A percentile compares a stretch with the other conserved stretches of the same genome.
phyloP scores from a whole-genome alignment of 441 rosid genomes.

The Mallotus repandus region DNA sequence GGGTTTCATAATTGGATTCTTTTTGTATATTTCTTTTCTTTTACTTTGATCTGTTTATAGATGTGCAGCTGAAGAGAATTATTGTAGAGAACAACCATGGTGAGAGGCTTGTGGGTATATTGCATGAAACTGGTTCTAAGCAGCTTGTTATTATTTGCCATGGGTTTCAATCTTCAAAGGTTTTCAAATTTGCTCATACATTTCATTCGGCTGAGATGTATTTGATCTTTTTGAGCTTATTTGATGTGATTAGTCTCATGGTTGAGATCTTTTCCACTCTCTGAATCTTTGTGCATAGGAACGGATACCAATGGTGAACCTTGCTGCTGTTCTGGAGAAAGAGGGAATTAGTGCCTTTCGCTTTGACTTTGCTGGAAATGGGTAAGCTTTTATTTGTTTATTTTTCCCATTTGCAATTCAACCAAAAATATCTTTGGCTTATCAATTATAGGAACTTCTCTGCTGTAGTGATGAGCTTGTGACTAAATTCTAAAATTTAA shows the following conservation, averaged over 20 bases:
- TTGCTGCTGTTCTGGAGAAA: slow-evolving; percentile 50
- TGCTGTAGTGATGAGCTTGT: not conserved
- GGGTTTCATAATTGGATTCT: not conserved
- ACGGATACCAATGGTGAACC: slow-evolving; percentile 64
- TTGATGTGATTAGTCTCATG: not conserved
- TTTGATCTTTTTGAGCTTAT: too few species aligned
- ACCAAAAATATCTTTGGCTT: not conserved
- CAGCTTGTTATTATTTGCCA: slow-evolving; percentile 81
- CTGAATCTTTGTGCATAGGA: slow-evolving; percentile 38
- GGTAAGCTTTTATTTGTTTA: slow-evolving; percentile 34
- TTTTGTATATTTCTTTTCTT: not conserved
- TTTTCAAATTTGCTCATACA: slow-evolving; percentile 5
- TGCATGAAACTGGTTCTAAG: slow-evolving; percentile 71
- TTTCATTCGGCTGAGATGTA: too few species aligned
- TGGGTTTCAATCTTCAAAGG: slow-evolving; percentile 84
- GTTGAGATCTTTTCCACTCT: not conserved
- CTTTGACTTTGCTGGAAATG: slow-evolving; percentile 87
- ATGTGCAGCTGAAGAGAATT: slow-evolving; percentile 35
- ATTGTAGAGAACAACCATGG: slow-evolving; percentile 56
- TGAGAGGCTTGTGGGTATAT: slow-evolving; percentile 73
- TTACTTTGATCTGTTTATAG: slow-evolving; percentile 19
- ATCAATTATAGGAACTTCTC: not conserved
- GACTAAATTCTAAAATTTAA: not conserved
- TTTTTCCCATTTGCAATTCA: not conserved
- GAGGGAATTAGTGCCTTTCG: slow-evolving; percentile 64